A percentile compares a stretch with the other conserved stretches of the same genome.
Conservation (phyloP, 2,329 filamentous ascomycete genomes). For the Gaeumannomyces tritici region DNA sequence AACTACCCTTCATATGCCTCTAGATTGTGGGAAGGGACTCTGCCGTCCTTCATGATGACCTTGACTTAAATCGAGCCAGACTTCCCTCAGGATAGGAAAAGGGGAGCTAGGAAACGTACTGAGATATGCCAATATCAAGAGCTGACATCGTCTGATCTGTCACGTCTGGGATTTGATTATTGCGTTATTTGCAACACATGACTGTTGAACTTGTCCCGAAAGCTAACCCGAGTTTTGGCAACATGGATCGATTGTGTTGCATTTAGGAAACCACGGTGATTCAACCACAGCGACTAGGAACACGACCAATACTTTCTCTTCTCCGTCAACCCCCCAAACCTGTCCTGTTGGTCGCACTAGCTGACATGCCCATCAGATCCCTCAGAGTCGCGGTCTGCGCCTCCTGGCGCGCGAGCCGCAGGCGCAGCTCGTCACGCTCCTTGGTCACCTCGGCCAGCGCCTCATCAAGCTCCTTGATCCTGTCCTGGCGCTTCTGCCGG, state of each 20-base stretch:
- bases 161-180: neutral
- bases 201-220: neutral
- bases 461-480: constrained; percentile 44
- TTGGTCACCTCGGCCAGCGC: constrained; percentile 39
- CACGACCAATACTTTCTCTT: no score
- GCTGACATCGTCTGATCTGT: constrained; percentile 3
- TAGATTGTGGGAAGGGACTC: neutral
- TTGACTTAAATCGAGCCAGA: neutral
- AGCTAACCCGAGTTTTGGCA: neutral
- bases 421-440: constrained; percentile 46
- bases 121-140: neutral
- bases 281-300: no score
- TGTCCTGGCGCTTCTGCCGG: constrained; percentile 53
- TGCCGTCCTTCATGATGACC: neutral
- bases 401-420: constrained; percentile 47
- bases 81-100: neutral
- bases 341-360: neutral
- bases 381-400: constrained; percentile 48
- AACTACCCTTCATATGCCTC: neutral
- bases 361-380: constrained; percentile 22
- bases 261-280: neutral
- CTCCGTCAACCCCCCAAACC: neutral
- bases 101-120: neutral
- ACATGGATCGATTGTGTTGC: neutral
- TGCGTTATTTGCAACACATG: neutral